Conservation (phyloP, 176 grass and related monocot species). For the Bromus sterilis region DNA sequence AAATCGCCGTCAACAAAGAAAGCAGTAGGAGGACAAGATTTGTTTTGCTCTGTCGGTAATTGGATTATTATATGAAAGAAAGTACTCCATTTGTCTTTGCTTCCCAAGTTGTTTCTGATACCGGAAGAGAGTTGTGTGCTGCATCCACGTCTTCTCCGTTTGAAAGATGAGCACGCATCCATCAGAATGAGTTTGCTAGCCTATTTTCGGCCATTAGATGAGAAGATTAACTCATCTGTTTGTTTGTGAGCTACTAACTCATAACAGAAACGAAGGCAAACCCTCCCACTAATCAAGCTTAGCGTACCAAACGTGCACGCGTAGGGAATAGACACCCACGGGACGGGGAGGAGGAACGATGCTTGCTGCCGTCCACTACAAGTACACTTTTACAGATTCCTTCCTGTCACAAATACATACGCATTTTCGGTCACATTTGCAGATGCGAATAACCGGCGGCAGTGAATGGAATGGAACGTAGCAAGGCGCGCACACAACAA, state of each 20-base stretch:
- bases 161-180: no score
- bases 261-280: neutral
- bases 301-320: neutral
- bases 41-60: neutral
- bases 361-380: neutral
- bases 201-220: no score
- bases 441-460: neutral
- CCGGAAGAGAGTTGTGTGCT: no score
- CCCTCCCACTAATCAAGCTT: neutral
- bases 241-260: neutral
- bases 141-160: no score
- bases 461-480: neutral
- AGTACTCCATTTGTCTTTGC: neutral
- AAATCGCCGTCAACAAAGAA: neutral
- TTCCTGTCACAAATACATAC: neutral
- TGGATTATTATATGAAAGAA: neutral
- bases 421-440: neutral
- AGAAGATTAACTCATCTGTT: neutral
- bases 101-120: neutral
- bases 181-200: no score
- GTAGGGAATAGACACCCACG: neutral
- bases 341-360: no score
- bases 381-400: neutral
- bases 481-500: neutral
- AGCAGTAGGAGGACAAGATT: neutral